Conservation (phyloP, 352 stramenopile species). For the Phytopythium montanum region DNA sequence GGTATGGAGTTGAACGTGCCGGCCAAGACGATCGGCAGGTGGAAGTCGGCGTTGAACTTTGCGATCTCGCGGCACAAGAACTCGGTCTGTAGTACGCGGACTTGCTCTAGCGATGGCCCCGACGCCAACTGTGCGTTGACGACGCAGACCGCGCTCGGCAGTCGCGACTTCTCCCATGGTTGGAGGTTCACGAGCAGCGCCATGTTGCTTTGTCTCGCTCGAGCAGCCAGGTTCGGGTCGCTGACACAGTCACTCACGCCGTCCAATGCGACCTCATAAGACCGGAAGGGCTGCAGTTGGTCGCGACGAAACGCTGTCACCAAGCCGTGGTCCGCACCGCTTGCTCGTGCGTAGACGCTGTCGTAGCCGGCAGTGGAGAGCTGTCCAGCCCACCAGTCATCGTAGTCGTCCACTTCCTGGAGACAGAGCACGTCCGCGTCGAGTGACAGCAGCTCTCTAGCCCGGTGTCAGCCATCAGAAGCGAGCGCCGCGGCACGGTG, state of each 20-base stretch:
- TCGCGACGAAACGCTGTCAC: conserved; percentile 74
- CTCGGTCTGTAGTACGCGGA: conserved; percentile 67
- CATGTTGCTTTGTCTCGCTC: conserved; percentile 62
- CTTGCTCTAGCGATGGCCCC: conserved; percentile 31
- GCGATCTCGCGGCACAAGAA: conserved; percentile 64
- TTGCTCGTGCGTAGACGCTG: conserved; percentile 54
- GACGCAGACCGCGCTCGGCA: conserved; percentile 71
- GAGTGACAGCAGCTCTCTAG: conserved; percentile 67
- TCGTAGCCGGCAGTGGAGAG: conserved; percentile 79
- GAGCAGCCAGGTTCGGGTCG: conserved; percentile 41
- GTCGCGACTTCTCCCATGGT: conserved; percentile 68
- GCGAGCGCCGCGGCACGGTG: not conserved
- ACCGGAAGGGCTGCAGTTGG: conserved; percentile 79
- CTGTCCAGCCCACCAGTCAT: conserved; percentile 74
- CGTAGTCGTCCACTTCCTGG: conserved; percentile 85
- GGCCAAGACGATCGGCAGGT: conserved; percentile 77
- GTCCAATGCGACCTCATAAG: conserved; percentile 56
- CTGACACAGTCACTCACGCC: conserved; percentile 32
- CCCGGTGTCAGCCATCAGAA: not conserved
- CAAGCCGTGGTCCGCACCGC: conserved; percentile 55
- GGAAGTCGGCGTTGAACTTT: conserved; percentile 78
- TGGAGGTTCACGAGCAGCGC: conserved; percentile 73
- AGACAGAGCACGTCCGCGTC: conserved; percentile 85
- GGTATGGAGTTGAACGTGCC: conserved; percentile 82
- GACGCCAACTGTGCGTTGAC: conserved; percentile 44